Percentiles rank a stretch among this genome's conserved stretches.
phyloP scores from a whole-genome alignment of 306 rosid species.

The Morella rubra region DNA sequence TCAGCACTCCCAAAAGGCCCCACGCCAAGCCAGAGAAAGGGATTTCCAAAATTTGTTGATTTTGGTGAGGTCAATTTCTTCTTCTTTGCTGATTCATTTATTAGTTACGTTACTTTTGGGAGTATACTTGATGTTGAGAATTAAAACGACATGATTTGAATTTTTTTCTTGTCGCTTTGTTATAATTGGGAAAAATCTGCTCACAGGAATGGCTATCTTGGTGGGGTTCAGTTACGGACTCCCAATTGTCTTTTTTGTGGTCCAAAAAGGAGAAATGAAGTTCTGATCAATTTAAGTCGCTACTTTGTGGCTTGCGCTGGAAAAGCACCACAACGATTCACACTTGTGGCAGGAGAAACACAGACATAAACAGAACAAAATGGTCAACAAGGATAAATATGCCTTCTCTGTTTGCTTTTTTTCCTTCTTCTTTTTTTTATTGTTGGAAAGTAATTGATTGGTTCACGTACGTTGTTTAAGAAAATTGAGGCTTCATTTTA shows the following conservation, averaged over 20 bases:
- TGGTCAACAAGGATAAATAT: no score
- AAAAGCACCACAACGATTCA: no score
- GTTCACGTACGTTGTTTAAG: no score
- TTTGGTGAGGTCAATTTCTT: conserved; percentile 40
- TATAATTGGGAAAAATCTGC: neutral
- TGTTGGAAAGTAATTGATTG: neutral
- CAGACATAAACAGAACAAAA: no score
- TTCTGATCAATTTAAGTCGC: conserved; percentile 11
- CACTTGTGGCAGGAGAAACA: no score
- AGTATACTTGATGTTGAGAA: no score
- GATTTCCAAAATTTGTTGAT: conserved; percentile 25
- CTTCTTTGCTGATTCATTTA: neutral
- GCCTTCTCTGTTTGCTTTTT: no score
- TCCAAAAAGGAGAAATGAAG: conserved; percentile 47
- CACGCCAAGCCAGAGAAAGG: conserved; percentile 5
- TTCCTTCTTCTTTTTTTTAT: neutral
- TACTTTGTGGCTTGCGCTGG: no score
- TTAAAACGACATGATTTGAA: no score
- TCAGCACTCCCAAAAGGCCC: conserved; percentile 22
- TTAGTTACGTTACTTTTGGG: neutral
- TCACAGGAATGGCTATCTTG: conserved; percentile 53
- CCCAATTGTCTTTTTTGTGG: conserved; percentile 52
- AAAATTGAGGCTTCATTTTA: no score
- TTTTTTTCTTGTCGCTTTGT: neutral
- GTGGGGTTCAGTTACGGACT: conserved; percentile 57